Percentiles rank a stretch among this genome's conserved stretches.
Evolutionary conservation across 208 protist genomes (phyloP).

Genomic region (Herpetomonas muscarum): DNA sequence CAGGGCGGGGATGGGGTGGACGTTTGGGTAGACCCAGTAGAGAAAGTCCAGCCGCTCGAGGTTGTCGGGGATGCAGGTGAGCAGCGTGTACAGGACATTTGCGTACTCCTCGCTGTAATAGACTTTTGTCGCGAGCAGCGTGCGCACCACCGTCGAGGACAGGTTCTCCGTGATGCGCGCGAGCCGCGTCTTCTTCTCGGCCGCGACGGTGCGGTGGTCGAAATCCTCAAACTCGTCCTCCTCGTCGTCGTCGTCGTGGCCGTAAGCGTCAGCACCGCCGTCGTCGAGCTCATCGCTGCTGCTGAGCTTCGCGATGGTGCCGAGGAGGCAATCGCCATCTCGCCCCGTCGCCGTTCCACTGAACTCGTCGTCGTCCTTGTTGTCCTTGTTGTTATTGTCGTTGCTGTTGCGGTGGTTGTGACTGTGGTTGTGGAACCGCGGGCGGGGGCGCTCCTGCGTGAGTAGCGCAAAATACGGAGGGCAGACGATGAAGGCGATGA

Average conservation of each 20-base stretch:
- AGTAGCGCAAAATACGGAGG: background rate
- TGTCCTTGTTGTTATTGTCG: background rate
- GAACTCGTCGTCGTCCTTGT: background rate
- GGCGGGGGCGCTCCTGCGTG: background rate
- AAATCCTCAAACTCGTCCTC: background rate
- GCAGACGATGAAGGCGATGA: slow-evolving; percentile 43
- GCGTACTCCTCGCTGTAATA: slow-evolving; percentile 70
- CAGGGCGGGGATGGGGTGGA: slow-evolving; percentile 69
- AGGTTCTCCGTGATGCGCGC: slow-evolving; percentile 10
- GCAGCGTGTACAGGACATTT: slow-evolving; percentile 38
- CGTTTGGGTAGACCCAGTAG: slow-evolving; percentile 58
- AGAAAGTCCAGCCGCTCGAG: slow-evolving; percentile 41
- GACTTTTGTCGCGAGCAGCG: slow-evolving; percentile 47
- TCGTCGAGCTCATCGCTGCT: too few relatives aligned
- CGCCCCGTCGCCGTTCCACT: too few relatives aligned
- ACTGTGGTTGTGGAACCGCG: background rate
- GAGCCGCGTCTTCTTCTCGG: background rate
- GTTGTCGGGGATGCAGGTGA: slow-evolving; percentile 35
- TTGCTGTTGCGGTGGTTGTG: background rate
- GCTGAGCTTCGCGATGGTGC: too few relatives aligned
- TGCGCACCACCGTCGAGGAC: slow-evolving; percentile 22
- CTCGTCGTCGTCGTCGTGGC: slow-evolving; percentile 1
- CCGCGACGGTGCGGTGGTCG: background rate
- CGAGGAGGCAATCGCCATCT: too few relatives aligned
- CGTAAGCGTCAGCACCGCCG: too few relatives aligned